Conservation (phyloP, 345 rosid genomes). For the Citrus hindsii region DNA sequence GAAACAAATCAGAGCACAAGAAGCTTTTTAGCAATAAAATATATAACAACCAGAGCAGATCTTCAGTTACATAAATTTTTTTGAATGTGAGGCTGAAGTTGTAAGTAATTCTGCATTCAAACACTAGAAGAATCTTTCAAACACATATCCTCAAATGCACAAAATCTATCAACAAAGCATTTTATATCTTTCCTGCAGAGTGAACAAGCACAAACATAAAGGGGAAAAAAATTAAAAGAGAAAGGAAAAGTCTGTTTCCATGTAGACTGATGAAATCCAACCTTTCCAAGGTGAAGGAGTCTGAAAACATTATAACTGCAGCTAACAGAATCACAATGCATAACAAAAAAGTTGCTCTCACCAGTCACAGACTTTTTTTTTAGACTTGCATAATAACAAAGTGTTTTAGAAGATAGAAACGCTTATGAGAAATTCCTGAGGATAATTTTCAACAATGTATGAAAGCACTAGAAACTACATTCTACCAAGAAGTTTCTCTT, state of each 20-base stretch:
- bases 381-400: neutral
- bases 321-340: neutral
- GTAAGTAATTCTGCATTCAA: neutral
- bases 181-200: neutral
- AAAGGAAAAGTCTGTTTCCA: neutral
- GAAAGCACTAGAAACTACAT: neutral
- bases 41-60: neutral
- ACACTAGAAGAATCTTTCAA: neutral
- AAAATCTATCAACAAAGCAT: neutral
- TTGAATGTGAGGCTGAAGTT: neutral
- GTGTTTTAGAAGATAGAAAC: neutral
- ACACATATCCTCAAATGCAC: neutral
- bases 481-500: neutral
- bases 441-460: neutral
- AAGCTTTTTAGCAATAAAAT: neutral
- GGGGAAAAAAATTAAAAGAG: neutral
- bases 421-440: neutral
- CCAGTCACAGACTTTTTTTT: neutral
- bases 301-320: neutral
- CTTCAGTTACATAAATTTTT: neutral
- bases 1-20: slow-evolving; percentile 20
- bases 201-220: neutral
- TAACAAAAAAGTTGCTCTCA: neutral
- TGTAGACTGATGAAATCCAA: neutral
- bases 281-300: neutral